Evolutionary conservation across 768 basidiomycete species (phyloP).

Genomic region (Symmetrospora coprosmae): DNA sequence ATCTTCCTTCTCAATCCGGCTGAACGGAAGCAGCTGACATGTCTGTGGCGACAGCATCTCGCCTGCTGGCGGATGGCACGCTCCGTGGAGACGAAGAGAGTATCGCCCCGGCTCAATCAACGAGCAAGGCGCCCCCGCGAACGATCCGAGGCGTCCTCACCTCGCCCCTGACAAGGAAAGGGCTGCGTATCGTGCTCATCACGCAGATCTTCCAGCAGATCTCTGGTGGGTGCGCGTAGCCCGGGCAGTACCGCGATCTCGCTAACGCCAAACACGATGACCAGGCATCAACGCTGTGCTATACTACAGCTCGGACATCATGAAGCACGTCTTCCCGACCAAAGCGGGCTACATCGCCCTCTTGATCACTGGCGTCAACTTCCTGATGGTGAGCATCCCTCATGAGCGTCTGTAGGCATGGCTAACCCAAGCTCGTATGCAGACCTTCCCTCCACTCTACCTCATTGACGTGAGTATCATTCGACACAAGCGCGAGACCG

Average conservation of each 20-base stretch:
- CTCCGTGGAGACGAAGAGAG: no score
- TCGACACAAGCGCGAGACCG: not conserved
- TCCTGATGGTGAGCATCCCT: constrained; percentile 27
- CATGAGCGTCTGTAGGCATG: not conserved
- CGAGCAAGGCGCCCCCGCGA: not conserved
- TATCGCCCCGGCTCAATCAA: no score
- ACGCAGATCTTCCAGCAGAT: constrained; percentile 19
- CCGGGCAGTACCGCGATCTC: not conserved
- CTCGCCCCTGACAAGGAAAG: constrained; percentile 7
- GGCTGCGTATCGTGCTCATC: not conserved
- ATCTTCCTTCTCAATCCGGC: no score
- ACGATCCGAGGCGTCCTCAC: constrained; percentile 1
- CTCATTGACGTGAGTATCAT: constrained; percentile 36
- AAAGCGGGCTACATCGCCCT: constrained; percentile 36
- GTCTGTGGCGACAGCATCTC: no score
- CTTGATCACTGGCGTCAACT: constrained; percentile 36
- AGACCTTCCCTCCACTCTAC: constrained; percentile 37
- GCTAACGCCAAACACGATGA: not conserved
- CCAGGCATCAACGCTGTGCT: not conserved
- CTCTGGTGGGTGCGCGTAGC: no score
- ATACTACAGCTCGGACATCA: constrained; percentile 18
- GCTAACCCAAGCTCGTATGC: not conserved
- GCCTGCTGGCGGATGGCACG: no score
- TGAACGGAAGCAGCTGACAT: no score
- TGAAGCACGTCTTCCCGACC: constrained; percentile 33